Evolutionary conservation across 768 basidiomycete genomes (phyloP), one percentile per base, ranked within the genome.

Genomic region (Ramaria rubella): DNA sequence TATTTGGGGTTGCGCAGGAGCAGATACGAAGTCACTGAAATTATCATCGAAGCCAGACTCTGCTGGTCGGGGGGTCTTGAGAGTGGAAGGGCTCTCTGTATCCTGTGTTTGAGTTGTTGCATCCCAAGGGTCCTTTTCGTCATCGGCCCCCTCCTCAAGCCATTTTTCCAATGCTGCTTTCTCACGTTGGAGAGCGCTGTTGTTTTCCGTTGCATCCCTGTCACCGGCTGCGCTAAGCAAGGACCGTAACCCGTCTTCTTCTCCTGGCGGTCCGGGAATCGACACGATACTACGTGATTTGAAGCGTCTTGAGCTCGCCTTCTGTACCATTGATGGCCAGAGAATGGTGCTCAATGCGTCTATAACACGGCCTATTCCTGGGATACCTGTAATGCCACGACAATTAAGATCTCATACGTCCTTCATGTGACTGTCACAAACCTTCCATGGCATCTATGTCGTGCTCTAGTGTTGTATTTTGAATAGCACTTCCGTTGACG

Each of bases 331-430:
- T 0, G 85, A 86, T 4, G 90, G 85, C 90, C 90, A 93, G 85
- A 92, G 90, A 63, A 93, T 81, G 1, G 90, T 90, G 67, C 87
- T 85, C 43, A 93, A 72, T 11, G 90, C 87, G 64, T 90, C 88
- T 19, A 88, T 62, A 7, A 90, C 82, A 24, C 90, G 82, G 29
- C 81, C 78, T 31, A 90, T 77, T 12, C 79, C 79, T 15, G 66
- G 68, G 15, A 69, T 42, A 68, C 65, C 65, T 33, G 64, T 23
- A 3, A 2, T 6, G 21, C n/a, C 17, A 53, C 5, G 21, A 43
- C 21, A 27, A 17, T n/a, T 42, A 3, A 44, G 26, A 12, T 15
- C 19, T n/a, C 11, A 43, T 11, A 5, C n/a, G 1, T 21, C 2
- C n/a, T 24, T 29, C 19, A 21, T 24, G n/a, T 27, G 44, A 48